Conservation (phyloP, 495 filamentous ascomycete genomes). For the Oidiodendron maius region DNA sequence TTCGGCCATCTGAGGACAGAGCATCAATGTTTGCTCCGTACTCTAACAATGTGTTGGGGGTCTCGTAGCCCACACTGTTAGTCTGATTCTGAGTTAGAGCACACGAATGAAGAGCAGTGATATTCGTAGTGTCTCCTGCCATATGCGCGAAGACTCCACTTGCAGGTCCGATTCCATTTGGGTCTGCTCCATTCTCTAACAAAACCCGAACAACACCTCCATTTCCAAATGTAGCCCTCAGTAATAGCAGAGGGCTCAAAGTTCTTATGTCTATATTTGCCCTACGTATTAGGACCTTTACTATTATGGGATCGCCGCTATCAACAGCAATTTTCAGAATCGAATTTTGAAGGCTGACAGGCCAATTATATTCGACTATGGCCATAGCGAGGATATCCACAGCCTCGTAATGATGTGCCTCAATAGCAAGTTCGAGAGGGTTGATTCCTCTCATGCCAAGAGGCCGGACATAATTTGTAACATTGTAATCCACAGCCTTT, state of each 20-base stretch:
- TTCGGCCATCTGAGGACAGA: neutral
- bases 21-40: neutral
- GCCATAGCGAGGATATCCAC: neutral
- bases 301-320: neutral
- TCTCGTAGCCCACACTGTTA: too few relatives aligned
- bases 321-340: neutral
- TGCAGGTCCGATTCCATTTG: too few relatives aligned
- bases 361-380: neutral
- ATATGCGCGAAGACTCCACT: too few relatives aligned
- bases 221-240: neutral
- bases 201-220: neutral
- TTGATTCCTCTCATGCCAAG: too few relatives aligned
- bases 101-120: too few relatives aligned
- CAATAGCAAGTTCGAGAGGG: constrained; percentile 10
- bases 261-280: neutral
- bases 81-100: too few relatives aligned
- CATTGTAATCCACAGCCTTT: constrained; percentile 19
- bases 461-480: too few relatives aligned
- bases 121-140: too few relatives aligned
- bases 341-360: neutral
- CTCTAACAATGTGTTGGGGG: too few relatives aligned
- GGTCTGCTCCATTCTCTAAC: neutral
- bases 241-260: neutral
- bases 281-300: too few relatives aligned
- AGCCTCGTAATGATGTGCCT: neutral